Base-by-base conservation (phyloP, 305 asterid species). In the Petunia hybrid region DNA sequence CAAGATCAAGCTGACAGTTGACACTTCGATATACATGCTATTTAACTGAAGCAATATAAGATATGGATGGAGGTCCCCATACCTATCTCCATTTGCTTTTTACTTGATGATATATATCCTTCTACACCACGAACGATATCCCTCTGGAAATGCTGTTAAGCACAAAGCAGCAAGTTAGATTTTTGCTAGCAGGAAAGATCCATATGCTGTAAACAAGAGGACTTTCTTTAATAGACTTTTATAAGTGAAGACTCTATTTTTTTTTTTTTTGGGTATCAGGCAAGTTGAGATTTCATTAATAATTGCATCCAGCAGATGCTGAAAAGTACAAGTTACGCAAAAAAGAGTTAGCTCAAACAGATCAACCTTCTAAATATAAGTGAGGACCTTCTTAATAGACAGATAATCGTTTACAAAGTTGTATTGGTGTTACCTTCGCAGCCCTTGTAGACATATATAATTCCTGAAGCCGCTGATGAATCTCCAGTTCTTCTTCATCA, bases 81-180 rank as follows among this genome's bases (percentile, higher is more conserved):
- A 94, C 99, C 96, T 87, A 92, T 89, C 84, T 94, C 94, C 94
- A 88, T 92, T 89, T 94, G 97, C 78, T 91, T 95, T 87, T 88
- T 92, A 92, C 92, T 91, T 38, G 90, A 80, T 16, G 92, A 89
- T 68, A 94, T 69, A 80, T 85, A 88, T 84, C 97, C 99, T 80
- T 95, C 97, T 76, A 95, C 88, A 13, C 97, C 92, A 56, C 95
- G 98, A 76, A 91, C 93, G 66, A 95, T 91, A 88, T 94, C 98
- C 86, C 91, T 90, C 95, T 95, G 99, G 89, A 94, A 95, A 91
- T 95, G 99, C 99, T 95, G 99, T 85, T 87, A 86, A 90, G 87
- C 90, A 91, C 76, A 78, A 67, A 2, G 79, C 46, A 51, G 5
- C 36, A 48, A 48, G 77, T 80, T 63, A 41, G 62, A 38, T 68